phyloP scores from a whole-genome alignment of 257 asterid species.

The Penstemon newberryi region DNA sequence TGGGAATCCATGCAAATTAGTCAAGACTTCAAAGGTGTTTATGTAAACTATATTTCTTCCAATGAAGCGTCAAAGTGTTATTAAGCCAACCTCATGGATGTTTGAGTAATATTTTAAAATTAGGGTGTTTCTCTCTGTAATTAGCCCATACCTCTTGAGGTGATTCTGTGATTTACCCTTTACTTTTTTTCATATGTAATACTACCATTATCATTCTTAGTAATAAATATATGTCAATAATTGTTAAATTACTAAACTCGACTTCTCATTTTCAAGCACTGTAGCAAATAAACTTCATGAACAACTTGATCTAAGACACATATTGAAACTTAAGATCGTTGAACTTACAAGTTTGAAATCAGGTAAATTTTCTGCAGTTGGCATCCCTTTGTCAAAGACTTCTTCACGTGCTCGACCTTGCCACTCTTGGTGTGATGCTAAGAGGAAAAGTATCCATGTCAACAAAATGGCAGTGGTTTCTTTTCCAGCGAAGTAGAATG shows the following conservation, averaged over 20 bases:
- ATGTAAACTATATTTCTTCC: too few species aligned
- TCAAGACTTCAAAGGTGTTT: too few species aligned
- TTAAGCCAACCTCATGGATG: too few species aligned
- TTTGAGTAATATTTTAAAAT: too few species aligned
- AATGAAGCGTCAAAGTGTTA: too few species aligned
- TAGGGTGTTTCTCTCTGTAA: too few species aligned
- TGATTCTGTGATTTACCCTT: too few species aligned
- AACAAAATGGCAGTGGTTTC: conserved; percentile 68
- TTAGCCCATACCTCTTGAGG: too few species aligned
- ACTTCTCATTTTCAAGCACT: background rate
- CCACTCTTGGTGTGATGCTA: conserved; percentile 72
- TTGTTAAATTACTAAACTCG: background rate
- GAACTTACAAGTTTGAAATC: conserved; percentile 36
- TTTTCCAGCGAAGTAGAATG: conserved; percentile 63
- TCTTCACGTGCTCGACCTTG: conserved; percentile 63
- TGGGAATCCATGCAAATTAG: too few species aligned
- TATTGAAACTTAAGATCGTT: background rate
- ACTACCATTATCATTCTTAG: background rate
- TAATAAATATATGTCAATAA: background rate
- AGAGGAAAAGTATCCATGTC: conserved; percentile 67
- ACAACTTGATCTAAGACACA: background rate
- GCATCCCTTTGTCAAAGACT: conserved; percentile 30
- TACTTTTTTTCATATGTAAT: too few species aligned
- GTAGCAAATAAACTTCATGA: background rate
- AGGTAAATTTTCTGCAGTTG: conserved; percentile 34